Evolutionary conservation across 495 filamentous ascomycete species (phyloP), one percentile per base, ranked within the genome.

Genomic region (Mycothermus thermophilus): DNA sequence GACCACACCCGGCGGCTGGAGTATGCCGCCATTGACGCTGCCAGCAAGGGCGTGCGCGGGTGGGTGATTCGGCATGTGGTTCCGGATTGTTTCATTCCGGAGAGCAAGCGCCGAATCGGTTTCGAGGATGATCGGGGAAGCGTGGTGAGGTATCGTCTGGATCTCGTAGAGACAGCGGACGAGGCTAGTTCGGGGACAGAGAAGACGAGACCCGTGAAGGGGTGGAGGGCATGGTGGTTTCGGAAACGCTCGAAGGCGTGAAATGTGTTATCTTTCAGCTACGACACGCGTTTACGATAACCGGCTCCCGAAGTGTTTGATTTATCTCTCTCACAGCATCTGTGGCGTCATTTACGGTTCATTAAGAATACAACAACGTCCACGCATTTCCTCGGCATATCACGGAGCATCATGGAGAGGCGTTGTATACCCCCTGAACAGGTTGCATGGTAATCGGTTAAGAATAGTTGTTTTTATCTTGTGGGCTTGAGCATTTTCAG

Each of bases 11-110:
- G 69, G 8, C 46, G 67, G 11, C 50, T 70, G 5, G 69, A 73
- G 43, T 73, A 73, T 47, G 69, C 69, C 1, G 69, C 69, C 14
- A 73, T 73, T 30, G 69, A 73, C 36, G 66, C 68, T 1, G 69
- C 69, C 3, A 60, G 57, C 21, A 54, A 54, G 23, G 69, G 69
- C 4, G 50, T 73, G 6, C 57, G 60, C 34, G 69, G 69, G 5
- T 73, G 69, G 65, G 41, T 71, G 10, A 60, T 67, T 45, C 62
- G 62, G 19, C 54, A 68, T 30, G 40, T 70, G 2, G 54, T 73
- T 7, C 69, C 69, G 9, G 68, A 72, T 19, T 72, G 67, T 50
- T 62, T 73, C 28, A 54, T 71, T 5, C 63, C 67, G 8, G 56
- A 56, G 16, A 51, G 51, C 23, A 54, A 48, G 30, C 38, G 69